Conservation (phyloP, 148 eudicot species). For the Nepenthes mirabilis region DNA sequence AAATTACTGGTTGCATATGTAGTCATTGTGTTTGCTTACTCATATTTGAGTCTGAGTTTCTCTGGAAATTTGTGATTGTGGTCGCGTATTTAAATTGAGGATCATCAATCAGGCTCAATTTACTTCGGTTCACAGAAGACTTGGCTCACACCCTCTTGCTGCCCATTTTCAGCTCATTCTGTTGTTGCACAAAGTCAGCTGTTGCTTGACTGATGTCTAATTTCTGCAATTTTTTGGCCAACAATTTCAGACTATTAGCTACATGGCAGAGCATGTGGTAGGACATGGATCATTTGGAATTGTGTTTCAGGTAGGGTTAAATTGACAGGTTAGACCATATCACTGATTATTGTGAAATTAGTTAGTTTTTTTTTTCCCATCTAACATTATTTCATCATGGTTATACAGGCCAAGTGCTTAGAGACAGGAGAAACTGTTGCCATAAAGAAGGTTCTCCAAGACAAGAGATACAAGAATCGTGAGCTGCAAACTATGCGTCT, state of each 20-base stretch:
- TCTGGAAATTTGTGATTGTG: no score
- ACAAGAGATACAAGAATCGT: conserved; percentile 72
- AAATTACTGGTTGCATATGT: no score
- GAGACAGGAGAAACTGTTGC: conserved; percentile 85
- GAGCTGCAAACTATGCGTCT: conserved; percentile 70
- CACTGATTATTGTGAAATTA: neutral
- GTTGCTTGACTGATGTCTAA: no score
- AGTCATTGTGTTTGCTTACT: no score
- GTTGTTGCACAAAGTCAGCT: no score
- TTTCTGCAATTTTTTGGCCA: neutral
- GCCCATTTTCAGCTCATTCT: no score
- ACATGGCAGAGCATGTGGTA: conserved; percentile 48
- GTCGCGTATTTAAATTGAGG: no score
- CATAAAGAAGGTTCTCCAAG: conserved; percentile 77
- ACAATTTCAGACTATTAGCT: conserved; percentile 33
- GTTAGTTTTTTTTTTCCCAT: neutral
- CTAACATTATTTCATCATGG: conserved; percentile 1
- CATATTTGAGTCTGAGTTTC: no score
- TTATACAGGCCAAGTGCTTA: conserved; percentile 56
- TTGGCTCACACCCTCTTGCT: neutral
- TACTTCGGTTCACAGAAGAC: neutral
- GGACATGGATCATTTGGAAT: conserved; percentile 47
- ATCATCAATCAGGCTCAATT: no score
- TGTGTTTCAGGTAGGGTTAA: conserved; percentile 28
- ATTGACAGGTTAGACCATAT: neutral